Evolutionary conservation across 768 basidiomycete species (phyloP), one percentile per base, ranked within the genome.

Genomic region (Sistotremastrum suecicum): DNA sequence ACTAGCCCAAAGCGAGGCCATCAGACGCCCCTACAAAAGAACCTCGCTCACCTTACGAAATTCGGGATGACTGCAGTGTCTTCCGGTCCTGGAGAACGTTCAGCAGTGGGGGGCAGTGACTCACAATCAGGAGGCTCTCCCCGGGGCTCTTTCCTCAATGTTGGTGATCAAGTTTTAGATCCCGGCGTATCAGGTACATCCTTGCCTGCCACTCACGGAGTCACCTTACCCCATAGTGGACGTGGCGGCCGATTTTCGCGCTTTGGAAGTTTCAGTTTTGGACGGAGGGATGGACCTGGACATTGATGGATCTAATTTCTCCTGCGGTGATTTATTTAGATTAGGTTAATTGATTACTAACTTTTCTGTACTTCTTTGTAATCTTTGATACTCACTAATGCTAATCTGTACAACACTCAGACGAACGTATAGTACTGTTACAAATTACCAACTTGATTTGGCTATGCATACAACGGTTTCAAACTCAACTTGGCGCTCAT

Each of bases 21-120:
- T 51, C 78, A 78, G 53, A 87, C 87, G 0, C 82, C 82, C 2
- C 65, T 90, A 12, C 85, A 88, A 52, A 71, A 81, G 11, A 82
- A 87, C 50, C 70, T 89, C 0, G 87, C 85, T 4, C 80, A 88
- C 51, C 69, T 90, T 5, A 76, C 86, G 11, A 72, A 83, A 30
- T 83, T 89, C 55, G 87, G 87, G 7, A 81, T 90, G 60, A 80
- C 77, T 39, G 85, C 81, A 1, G 79, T 90, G 4, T 73, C 85
- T 30, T 84, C 82, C 1, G 81, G 81, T 5, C 84, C 83, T 35
- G 76, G 75, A 3, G 84, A 85, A 39, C 5, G 47, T 31, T 63
- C 51, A 30, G 12, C 33, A 9, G 31, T 65, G 4, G 48, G 62
- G 35, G 74, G 69, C 1, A 72, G 69, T 48, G 80, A 80, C 56